These are phyloP conservation scores for Yarrowia porcina DNA, from an alignment of 805 yeast species.

Conservation along the genomic window DNA sequence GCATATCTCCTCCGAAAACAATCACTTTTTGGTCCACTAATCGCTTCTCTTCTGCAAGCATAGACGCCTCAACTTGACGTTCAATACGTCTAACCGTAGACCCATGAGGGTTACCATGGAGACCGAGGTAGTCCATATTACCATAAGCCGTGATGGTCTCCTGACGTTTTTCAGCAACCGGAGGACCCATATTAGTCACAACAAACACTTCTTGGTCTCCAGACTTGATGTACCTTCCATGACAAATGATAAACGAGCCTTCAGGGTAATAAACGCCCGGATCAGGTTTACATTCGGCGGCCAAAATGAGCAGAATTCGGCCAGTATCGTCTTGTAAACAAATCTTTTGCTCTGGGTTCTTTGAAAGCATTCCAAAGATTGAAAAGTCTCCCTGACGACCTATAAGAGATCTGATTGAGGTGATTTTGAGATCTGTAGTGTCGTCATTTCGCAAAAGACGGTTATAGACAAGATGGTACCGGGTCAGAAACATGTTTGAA, in stretches of 20 bases:
- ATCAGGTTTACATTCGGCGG: conserved; percentile 56
- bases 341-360: conserved; percentile 63
- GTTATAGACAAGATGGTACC: conserved; percentile 66
- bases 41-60: conserved; percentile 56
- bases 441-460: conserved; percentile 68
- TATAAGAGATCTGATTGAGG: conserved; percentile 74
- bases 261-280: conserved; percentile 60
- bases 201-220: conserved; percentile 52
- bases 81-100: conserved; percentile 52
- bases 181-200: conserved; percentile 76
- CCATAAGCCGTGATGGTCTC: conserved; percentile 69
- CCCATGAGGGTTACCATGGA: conserved; percentile 36
- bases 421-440: conserved; percentile 43
- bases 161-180: conserved; percentile 78
- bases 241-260: conserved; percentile 77
- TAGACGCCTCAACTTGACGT: conserved; percentile 51
- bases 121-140: conserved; percentile 64
- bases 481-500: conserved; percentile 38
- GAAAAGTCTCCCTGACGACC: conserved; percentile 83
- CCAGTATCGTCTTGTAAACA: conserved; percentile 81
- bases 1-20: conserved; percentile 71
- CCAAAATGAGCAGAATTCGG: conserved; percentile 57
- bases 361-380: conserved; percentile 70
- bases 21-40: conserved; percentile 57
- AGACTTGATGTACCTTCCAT: conserved; percentile 66